Base-by-base conservation (phyloP, 306 rosid genomes). In the Bauhinia variegata region DNA sequence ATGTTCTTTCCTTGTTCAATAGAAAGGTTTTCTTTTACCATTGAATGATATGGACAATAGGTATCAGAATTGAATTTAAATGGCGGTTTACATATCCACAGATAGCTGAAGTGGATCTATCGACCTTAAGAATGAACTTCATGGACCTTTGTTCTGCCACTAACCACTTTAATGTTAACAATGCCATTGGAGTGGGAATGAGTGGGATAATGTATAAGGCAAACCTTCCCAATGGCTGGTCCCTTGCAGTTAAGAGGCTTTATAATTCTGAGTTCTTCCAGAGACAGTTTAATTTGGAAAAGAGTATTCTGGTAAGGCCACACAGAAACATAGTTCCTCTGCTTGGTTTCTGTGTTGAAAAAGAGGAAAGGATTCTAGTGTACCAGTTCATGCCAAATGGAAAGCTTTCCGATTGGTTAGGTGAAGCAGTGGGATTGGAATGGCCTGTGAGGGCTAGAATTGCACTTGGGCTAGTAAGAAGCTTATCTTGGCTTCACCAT, bases 401-500 rank as follows among this genome's bases (percentile, higher is more conserved):
- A 2, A 50, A 19, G 4, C 75, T 70, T 16, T 39, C 49, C 14
- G 75, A 48, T 48, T 51, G 60, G 61, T 58, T 71, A 9, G 23
- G 30, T 18, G 49, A 5, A 12, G 49, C 49, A 6, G 2, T 12
- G 5, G 6, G 16, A 12, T 4, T n/a, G 53, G 13, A 13, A 42
- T 7, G 64, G 18, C 37, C 3, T 7, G 34, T 59, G 32, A 39
- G 49, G 17, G 7, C 13, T n/a, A 39, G 48, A 54, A 60, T 71
- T 23, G 67, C 51, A 19, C 41, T 71, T 34, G 75, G 75, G 30
- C 8, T 51, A 19, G 68, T 43, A 4, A 60, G 52, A 60, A 68
- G 68, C 2, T 49, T 71, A 16, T 36, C 61, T 5, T 60, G 68
- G 67, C 41, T 71, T 8, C 75, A 60, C 43, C 60, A 71, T 38